Evolutionary conservation across 148 eudicot species (phyloP).

Genomic region (Diospyros lotus): DNA sequence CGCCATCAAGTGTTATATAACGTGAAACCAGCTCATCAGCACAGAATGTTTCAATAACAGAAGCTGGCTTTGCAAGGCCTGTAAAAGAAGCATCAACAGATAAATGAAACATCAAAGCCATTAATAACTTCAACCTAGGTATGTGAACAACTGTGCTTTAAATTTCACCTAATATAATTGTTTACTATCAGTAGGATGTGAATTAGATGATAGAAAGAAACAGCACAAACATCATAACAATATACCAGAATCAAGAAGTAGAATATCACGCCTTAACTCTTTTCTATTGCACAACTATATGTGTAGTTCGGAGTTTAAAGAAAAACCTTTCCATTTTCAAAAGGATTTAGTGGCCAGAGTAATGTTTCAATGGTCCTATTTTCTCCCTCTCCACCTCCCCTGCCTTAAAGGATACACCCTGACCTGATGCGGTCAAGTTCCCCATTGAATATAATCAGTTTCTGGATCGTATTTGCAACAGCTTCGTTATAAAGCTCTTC

Average conservation of each 20-base stretch:
- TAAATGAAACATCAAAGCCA: background rate
- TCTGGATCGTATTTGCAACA: slow-evolving; percentile 52
- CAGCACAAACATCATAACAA: background rate
- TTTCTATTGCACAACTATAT: background rate
- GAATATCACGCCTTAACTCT: background rate
- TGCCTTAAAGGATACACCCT: slow-evolving; percentile 83
- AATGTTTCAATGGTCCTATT: too few relatives aligned
- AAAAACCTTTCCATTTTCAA: too few relatives aligned
- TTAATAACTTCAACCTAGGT: background rate
- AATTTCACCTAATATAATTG: background rate
- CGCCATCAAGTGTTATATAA: slow-evolving; percentile 83
- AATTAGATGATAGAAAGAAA: background rate
- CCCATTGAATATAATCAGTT: slow-evolving; percentile 87
- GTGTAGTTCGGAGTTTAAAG: too few relatives aligned
- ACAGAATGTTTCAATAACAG: slow-evolving; percentile 94
- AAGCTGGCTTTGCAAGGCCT: slow-evolving; percentile 99
- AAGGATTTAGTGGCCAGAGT: too few relatives aligned
- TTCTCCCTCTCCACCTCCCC: background rate
- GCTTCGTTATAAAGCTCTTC: slow-evolving; percentile 96
- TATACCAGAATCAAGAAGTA: background rate
- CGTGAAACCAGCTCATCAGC: slow-evolving; percentile 79
- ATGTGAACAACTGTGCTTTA: background rate
- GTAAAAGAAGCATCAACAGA: slow-evolving; percentile 16
- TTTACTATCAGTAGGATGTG: background rate
- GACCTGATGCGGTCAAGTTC: slow-evolving; percentile 97